Evolutionary conservation across 495 filamentous ascomycete species (phyloP), one percentile per base, ranked within the genome.

Genomic region (Penicillium canescens): DNA sequence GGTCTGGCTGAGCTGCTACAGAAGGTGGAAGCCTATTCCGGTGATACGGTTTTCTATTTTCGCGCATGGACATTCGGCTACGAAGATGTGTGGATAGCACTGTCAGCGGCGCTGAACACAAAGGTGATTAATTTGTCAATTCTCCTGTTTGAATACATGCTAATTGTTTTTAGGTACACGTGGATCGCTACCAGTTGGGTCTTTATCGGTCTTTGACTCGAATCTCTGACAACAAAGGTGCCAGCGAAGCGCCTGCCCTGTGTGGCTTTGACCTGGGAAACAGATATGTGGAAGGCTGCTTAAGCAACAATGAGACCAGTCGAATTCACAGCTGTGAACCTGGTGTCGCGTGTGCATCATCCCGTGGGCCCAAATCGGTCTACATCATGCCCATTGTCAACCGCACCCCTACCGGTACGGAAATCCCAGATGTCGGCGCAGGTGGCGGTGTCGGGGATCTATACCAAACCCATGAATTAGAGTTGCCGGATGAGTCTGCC

Each of bases 41-140:
- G 73, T 9, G 82, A 92, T 20, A 95, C 90, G 0, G 70, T 85
- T 5, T 96, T 97, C 60, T 88, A 96, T 67, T 82, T 98, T 43
- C 79, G 90, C 43, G 82, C 92, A 3, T 97, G 92, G 93, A 98
- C 93, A 2, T 95, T 94, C 66, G 93, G 93, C 23, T 90, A 91
- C 44, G 91, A 96, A 66, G 89, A 96, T 50, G 91, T 96, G 0
- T 97, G 92, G 92, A 75, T 90, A 50, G 88, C 91, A 3, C 71
- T 98, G 11, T 85, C 90, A 1, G 81, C 84, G 11, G 80, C 82
- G 9, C 72, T 97, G 3, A 67, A 81, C 20, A 84, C 84, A 2
- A 83, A 81, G 70, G 89, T 88, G 72, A 16, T 54, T 45, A 16
- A 18, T 40, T 11, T 12, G 26, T 21, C 4, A 36, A 28, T n/a